These are phyloP conservation scores for Paxillus involutus DNA, from an alignment of 768 basidiomycete species.

Conservation along the genomic window DNA sequence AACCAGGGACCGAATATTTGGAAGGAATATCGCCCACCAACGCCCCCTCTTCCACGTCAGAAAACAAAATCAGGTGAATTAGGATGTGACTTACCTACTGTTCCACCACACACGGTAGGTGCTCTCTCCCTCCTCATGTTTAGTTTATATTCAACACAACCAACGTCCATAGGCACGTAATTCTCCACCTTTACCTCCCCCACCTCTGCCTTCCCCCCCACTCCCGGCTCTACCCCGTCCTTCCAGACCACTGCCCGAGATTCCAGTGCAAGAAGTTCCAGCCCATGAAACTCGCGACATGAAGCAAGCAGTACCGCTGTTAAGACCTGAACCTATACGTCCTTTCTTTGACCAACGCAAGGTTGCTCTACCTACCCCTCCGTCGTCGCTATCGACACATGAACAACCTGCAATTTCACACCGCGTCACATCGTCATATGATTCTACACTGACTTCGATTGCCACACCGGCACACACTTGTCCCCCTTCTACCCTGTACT, in stretches of 20 bases:
- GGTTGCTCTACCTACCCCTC: slow-evolving; percentile 29
- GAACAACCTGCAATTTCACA: slow-evolving; percentile 15
- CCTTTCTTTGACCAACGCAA: slow-evolving; percentile 26
- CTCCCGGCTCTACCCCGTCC: slow-evolving; percentile 27
- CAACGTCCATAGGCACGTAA: slow-evolving; percentile 21
- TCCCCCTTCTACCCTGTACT: slow-evolving; percentile 28
- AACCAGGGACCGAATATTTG: slow-evolving; percentile 3
- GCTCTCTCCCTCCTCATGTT: slow-evolving; percentile 4
- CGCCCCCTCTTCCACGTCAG: slow-evolving; percentile 49
- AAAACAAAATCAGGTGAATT: slow-evolving; percentile 32
- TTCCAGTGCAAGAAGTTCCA: slow-evolving; percentile 21
- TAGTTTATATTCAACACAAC: slow-evolving; percentile 1
- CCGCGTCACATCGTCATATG: slow-evolving; percentile 19
- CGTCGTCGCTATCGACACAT: slow-evolving; percentile 24
- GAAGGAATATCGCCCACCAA: slow-evolving; percentile 58
- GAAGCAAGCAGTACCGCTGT: slow-evolving; percentile 9
- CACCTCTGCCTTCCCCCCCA: slow-evolving; percentile 26
- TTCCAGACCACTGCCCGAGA: slow-evolving; percentile 29
- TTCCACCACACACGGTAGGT: slow-evolving; percentile 26
- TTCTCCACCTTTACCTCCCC: slow-evolving; percentile 23
- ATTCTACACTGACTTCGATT: slow-evolving; percentile 26
- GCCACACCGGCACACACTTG: slow-evolving; percentile 29
- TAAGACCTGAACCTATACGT: slow-evolving; percentile 20
- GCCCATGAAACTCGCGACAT: slow-evolving; percentile 16
- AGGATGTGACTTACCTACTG: slow-evolving; percentile 34